Conservation (phyloP, 805 yeast species). For the Barnettozyma populi region DNA sequence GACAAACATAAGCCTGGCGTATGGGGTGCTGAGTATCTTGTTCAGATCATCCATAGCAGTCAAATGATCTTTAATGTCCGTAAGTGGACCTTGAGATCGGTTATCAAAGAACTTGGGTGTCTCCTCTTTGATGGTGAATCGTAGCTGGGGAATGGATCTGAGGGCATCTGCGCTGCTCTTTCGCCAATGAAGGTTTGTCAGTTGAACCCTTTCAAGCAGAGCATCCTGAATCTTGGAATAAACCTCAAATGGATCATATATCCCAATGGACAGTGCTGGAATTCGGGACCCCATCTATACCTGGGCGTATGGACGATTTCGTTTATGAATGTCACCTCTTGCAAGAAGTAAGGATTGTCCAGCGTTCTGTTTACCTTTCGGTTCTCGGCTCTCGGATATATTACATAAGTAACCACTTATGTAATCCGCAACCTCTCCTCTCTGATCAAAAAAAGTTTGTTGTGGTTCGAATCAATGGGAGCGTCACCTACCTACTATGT, state of each 20-base stretch:
- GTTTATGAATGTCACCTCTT: not conserved
- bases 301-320: not conserved
- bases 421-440: not conserved
- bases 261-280: conserved; percentile 38
- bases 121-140: conserved; percentile 53
- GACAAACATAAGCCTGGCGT: conserved; percentile 64
- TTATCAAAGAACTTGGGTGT: conserved; percentile 34
- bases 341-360: too few relatives aligned
- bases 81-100: not conserved
- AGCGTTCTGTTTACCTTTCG: not conserved
- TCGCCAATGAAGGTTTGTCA: conserved; percentile 70
- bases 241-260: conserved; percentile 70
- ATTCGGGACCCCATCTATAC: not conserved
- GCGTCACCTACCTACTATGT: not conserved
- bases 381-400: not conserved
- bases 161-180: conserved; percentile 43
- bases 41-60: conserved; percentile 8
- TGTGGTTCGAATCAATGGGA: conserved; percentile 1
- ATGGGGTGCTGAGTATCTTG: conserved; percentile 31
- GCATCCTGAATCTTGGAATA: conserved; percentile 40
- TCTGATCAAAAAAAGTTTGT: conserved; percentile 1
- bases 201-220: conserved; percentile 43
- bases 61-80: not conserved
- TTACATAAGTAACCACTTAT: not conserved
- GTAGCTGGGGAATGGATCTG: conserved; percentile 57